Conservation (phyloP, 768 basidiomycete species). For the Collybia sordida region DNA sequence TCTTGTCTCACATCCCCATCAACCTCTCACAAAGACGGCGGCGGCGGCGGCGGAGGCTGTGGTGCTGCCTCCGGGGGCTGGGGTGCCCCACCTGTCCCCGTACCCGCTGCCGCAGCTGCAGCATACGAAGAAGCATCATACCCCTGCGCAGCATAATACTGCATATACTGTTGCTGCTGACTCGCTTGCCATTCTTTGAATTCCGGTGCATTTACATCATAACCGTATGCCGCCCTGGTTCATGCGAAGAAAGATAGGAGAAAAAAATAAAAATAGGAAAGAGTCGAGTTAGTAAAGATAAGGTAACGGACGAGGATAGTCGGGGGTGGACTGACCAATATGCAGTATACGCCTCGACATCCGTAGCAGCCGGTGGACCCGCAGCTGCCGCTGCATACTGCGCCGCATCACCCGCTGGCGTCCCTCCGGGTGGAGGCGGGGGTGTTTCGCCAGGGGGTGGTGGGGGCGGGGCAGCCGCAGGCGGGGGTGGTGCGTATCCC, state of each 20-base stretch:
- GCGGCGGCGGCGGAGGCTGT: conserved; percentile 27
- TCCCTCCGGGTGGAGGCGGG: conserved; percentile 40
- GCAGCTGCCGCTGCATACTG: conserved; percentile 25
- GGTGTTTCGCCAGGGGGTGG: conserved; percentile 51
- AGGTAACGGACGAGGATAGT: neutral
- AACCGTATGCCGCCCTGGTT: conserved; percentile 78
- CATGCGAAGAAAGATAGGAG: no score
- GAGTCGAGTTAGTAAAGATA: neutral
- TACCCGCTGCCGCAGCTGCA: conserved; percentile 11
- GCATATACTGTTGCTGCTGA: conserved; percentile 71
- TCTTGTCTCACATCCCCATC: no score
- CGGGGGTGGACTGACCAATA: conserved; percentile 49
- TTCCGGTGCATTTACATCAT: conserved; percentile 79
- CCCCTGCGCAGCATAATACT: conserved; percentile 66
- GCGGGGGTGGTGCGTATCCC: conserved; percentile 52
- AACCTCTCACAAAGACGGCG: no score
- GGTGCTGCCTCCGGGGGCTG: no score
- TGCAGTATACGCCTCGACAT: conserved; percentile 56
- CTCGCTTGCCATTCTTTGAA: conserved; percentile 83
- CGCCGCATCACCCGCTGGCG: conserved; percentile 47
- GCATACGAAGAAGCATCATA: conserved; percentile 32
- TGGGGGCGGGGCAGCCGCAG: conserved; percentile 52
- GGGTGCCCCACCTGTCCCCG: conserved; percentile 25
- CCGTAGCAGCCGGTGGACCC: conserved; percentile 38
- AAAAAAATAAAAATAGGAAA: no score